Evolutionary conservation across 2,329 filamentous ascomycete genomes (phyloP).

Genomic region (Exophiala lecanii-corni): DNA sequence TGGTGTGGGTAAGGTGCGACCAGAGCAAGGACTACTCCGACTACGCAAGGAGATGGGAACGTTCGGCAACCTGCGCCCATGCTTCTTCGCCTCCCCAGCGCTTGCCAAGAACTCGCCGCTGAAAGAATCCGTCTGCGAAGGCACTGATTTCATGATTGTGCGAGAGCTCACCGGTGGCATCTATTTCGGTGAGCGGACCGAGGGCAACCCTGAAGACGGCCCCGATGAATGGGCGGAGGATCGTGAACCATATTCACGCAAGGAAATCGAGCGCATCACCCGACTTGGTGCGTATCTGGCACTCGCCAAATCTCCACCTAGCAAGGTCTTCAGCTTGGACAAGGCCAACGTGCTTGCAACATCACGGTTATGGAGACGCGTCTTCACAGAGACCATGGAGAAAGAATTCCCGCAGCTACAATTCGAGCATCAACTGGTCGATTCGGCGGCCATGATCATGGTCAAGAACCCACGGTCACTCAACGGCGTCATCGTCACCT

Average conservation of each 20-base stretch:
- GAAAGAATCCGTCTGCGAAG: constrained; percentile 77
- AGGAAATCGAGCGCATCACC: constrained; percentile 84
- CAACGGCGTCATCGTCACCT: constrained; percentile 88
- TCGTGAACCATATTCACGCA: constrained; percentile 77
- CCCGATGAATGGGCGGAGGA: constrained; percentile 64
- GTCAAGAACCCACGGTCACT: constrained; percentile 84
- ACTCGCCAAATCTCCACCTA: constrained; percentile 67
- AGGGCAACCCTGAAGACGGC: constrained; percentile 62
- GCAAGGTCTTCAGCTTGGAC: constrained; percentile 80
- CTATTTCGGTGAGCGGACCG: constrained; percentile 88
- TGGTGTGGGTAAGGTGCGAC: constrained; percentile 81
- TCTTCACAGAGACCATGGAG: constrained; percentile 76
- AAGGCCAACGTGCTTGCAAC: constrained; percentile 97
- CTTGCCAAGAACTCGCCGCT: constrained; percentile 82
- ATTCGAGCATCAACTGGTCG: constrained; percentile 85
- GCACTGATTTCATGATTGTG: constrained; percentile 87
- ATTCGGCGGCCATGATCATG: constrained; percentile 96
- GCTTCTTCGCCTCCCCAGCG: constrained; percentile 86
- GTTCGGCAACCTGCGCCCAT: constrained; percentile 92
- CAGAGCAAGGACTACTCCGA: constrained; percentile 84
- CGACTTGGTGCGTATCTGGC: constrained; percentile 78
- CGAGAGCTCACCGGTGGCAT: constrained; percentile 89
- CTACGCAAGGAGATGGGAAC: constrained; percentile 91
- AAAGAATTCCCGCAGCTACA: constrained; percentile 85
- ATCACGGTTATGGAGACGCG: constrained; percentile 81